Evolutionary conservation across 805 yeast genomes (phyloP).

Genomic region (Saccharomyces cerevisiae): DNA sequence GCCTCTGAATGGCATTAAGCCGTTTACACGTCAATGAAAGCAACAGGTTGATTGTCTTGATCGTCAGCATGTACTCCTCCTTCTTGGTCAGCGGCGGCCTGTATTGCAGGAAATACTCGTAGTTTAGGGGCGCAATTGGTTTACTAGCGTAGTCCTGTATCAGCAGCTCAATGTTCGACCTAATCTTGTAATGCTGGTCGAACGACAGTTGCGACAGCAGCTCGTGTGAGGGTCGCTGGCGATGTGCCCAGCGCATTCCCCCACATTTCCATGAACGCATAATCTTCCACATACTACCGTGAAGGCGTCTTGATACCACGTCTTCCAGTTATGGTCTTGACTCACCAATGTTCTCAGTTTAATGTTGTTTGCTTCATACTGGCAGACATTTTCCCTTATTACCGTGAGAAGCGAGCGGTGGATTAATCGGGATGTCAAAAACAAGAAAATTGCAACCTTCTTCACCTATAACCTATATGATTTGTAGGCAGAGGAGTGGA

Average conservation of each 20-base stretch:
- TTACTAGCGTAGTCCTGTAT: constrained; percentile 48
- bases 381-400: not conserved
- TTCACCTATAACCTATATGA: not conserved
- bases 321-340: not conserved
- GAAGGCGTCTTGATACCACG: not conserved
- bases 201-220: constrained; percentile 27
- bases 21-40: constrained; percentile 63
- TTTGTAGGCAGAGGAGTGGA: not conserved
- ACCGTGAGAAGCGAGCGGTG: not conserved
- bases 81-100: constrained; percentile 25
- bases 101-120: constrained; percentile 42
- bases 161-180: constrained; percentile 51
- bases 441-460: not conserved
- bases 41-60: constrained; percentile 48
- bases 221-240: not conserved
- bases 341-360: not conserved
- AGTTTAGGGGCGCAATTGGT: constrained; percentile 45
- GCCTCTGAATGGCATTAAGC: constrained; percentile 54
- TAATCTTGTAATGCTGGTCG: constrained; percentile 45
- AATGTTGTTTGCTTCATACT: not conserved
- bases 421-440: not conserved
- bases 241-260: not conserved
- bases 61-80: constrained; percentile 35
- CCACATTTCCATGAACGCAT: not conserved
- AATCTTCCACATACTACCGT: not conserved